A percentile compares a stretch with the other conserved stretches of the same genome.
phyloP scores from a whole-genome alignment of 2,329 filamentous ascomycete genomes.

The Anisogramma anomala region DNA sequence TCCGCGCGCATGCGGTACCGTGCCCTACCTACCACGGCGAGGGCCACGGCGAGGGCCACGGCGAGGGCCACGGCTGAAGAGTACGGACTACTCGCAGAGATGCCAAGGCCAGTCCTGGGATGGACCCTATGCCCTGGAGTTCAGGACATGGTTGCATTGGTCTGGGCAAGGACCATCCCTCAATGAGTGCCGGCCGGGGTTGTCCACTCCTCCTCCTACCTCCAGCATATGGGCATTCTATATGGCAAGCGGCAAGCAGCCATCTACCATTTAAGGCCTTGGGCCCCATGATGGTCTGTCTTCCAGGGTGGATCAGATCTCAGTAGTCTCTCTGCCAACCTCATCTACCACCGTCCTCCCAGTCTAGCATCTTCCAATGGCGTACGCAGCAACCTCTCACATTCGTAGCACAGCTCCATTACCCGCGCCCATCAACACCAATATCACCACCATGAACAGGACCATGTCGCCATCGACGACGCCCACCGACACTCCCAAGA shows the following conservation, averaged over 20 bases:
- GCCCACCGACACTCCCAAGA: slow-evolving; percentile 32
- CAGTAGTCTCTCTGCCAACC: not conserved
- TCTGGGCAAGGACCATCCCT: not conserved
- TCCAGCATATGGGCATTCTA: not conserved
- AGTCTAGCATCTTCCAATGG: slow-evolving; percentile 11
- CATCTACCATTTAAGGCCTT: slow-evolving; percentile 8
- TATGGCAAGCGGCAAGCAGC: not conserved
- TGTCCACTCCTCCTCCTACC: not conserved
- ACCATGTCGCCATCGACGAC: slow-evolving; percentile 29
- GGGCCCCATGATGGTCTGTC: slow-evolving; percentile 11
- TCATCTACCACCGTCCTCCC: slow-evolving; percentile 1
- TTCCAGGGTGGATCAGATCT: not conserved
- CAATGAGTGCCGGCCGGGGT: slow-evolving; percentile 8
- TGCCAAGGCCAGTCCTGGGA: not conserved
- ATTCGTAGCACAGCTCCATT: slow-evolving; percentile 13
- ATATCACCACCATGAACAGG: slow-evolving; percentile 18
- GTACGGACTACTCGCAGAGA: no score
- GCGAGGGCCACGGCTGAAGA: no score
- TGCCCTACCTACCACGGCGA: no score
- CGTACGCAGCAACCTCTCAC: slow-evolving; percentile 16
- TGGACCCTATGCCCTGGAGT: not conserved
- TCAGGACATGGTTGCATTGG: not conserved
- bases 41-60: no score
- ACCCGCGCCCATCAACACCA: slow-evolving; percentile 16
- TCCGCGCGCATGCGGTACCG: no score